Base-by-base conservation (phyloP, 2,329 filamentous ascomycete species). In the Domatiomyces catenatus region DNA sequence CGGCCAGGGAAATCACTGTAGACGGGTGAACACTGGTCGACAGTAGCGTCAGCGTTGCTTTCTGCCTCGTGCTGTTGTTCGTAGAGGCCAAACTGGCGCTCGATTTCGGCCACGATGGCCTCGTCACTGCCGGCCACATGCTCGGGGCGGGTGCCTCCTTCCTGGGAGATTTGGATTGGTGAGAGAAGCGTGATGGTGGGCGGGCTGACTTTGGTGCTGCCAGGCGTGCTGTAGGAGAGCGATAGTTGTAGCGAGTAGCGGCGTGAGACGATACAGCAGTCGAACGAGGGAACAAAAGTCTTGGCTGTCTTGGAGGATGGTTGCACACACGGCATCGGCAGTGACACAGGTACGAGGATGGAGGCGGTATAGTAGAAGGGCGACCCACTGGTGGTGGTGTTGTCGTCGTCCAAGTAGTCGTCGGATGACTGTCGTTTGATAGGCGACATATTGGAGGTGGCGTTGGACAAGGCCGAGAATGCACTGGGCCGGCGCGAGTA, bases 201-300 rank as follows among this genome's bases (percentile, higher is more conserved):
- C 3, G 63, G 65, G 46, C 67, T 59, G 6, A 71, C 61, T 28
- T 66, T 65, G 48, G 68, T 63, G 46, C 70, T 64, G 18, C 69
- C 69, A 0, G 73, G 70, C 0, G 73, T 71, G 26, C 50, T 72
- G 47, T 77, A 71, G 2, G 74, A 71, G 19, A 86, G 64, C 12
- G 70, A 68, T 51, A 86, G 65, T 49, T 79, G 75, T 12, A 86
- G 71, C 3, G 69, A 64, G 62, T 86, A 86, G 17, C 72, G 67
- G 48, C 83, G 73, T n/a, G 77, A 79, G 44, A 79, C 67, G 49
- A 85, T 72, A 62, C 82, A 86, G 42, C 75, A 74, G 67, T 84
- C 79, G 66, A 86, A 86, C 2, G 80, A 81, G 1, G 82, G 83
- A 18, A 83, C 67, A 62, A 83, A 83, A 22, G 73, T 67, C 58